Evolutionary conservation across 208 protist species (phyloP), one percentile per base, ranked within the genome.

Genomic region (Trypanosoma grayi): DNA sequence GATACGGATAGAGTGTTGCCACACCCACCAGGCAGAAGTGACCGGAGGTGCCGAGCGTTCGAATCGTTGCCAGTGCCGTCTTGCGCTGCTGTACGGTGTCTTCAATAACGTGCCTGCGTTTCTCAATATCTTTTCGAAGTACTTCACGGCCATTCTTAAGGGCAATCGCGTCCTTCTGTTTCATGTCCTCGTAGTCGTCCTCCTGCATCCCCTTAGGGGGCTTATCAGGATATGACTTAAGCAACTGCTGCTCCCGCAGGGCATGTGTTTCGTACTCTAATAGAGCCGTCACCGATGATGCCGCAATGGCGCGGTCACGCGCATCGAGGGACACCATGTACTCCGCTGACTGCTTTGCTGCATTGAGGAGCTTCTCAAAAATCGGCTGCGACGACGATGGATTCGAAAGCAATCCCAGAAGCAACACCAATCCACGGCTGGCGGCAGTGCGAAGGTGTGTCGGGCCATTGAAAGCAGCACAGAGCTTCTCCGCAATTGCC

Each of bases 121-220:
- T 85, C 37, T 71, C 71, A n/a, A 93, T 57, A 36, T 86, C 78
- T 16, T 61, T 56, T 9, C 72, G 77, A 18, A 95, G 71, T 51
- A 57, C 66, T 47, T 86, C 77, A 43, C 85, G 81, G 16, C 83
- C 90, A 52, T 87, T 85, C 31, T 67, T 78, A 57, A 95, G 82
- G 22, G 79, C 90, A 14, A 73, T 50, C 4, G 80, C 85, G 68
- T 93, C 86, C 61, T 74, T 78, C 60, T 77, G 74, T 66, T 91
- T 90, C 74, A 89, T 75, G 55, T 93, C 81, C 18, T 77, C 47
- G 66, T 85, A 95, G 66, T 93, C 90, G 41, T 95, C 90, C 43
- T 70, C 90, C 8, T 70, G 75, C 67, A 88, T 79, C 40, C 90
- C 90, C 70, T 95, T 95, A 16, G 90, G 90, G 5, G 90, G 80